Evolutionary conservation across 352 stramenopile species (phyloP).

Genomic region (Pythium aristosporum): DNA sequence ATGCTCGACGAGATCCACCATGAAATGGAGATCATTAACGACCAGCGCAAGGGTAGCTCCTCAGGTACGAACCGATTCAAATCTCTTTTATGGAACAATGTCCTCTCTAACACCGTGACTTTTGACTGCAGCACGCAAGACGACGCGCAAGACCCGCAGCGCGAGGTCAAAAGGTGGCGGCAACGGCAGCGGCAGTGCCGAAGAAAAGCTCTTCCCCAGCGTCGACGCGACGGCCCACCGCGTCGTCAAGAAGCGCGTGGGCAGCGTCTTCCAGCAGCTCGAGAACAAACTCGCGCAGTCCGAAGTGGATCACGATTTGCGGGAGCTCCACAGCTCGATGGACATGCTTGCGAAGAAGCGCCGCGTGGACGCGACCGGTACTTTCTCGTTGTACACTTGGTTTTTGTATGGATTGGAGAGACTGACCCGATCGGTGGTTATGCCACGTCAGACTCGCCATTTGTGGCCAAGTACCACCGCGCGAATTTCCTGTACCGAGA

Average conservation of each 20-base stretch:
- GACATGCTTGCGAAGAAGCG: slow-evolving; percentile 57
- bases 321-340: slow-evolving; percentile 37
- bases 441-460: slow-evolving; percentile 31
- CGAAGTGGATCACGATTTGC: slow-evolving; percentile 71
- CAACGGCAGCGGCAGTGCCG: slow-evolving; percentile 2
- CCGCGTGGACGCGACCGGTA: slow-evolving; percentile 46
- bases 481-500: slow-evolving; percentile 79
- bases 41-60: slow-evolving; percentile 62
- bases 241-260: slow-evolving; percentile 59
- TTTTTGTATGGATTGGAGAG: not conserved
- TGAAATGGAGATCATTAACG: slow-evolving; percentile 81
- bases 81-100: not conserved
- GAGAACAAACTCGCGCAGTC: slow-evolving; percentile 71
- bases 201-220: slow-evolving; percentile 25
- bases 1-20: slow-evolving; percentile 87
- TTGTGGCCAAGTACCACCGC: slow-evolving; percentile 63
- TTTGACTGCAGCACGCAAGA: slow-evolving; percentile 45
- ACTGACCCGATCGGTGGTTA: not conserved
- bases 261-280: slow-evolving; percentile 65
- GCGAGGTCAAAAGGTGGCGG: slow-evolving; percentile 53
- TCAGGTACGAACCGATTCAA: slow-evolving; percentile 30
- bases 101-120: no score
- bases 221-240: slow-evolving; percentile 58
- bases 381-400: not conserved
- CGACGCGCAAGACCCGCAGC: slow-evolving; percentile 74